Percentiles rank a stretch among this genome's conserved stretches.
These are phyloP conservation scores for Trichoderma sp. DNA, from an alignment of 2,329 filamentous ascomycete genomes.

Conservation along the genomic window DNA sequence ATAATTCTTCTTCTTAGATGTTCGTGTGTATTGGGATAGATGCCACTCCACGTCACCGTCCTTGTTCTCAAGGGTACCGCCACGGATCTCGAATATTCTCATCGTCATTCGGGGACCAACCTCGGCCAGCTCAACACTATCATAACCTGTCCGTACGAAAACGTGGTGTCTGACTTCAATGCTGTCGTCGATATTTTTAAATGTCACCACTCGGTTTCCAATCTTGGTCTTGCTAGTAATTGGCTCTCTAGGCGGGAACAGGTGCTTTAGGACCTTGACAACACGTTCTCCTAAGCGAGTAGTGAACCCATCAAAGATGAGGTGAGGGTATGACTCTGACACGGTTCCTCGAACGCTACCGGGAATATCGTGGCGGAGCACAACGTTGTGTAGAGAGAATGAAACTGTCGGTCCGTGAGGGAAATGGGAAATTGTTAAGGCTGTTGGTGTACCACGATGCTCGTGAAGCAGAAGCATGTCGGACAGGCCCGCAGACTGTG, in stretches of 20 bases:
- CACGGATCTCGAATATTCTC: conserved; percentile 88
- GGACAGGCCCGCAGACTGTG: conserved; percentile 74
- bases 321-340: conserved; percentile 86
- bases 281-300: conserved; percentile 77
- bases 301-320: conserved; percentile 93
- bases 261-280: conserved; percentile 86
- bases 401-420: conserved; percentile 79
- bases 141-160: conserved; percentile 88
- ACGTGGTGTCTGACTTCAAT: conserved; percentile 83
- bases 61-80: conserved; percentile 89
- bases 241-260: conserved; percentile 86
- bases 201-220: conserved; percentile 85
- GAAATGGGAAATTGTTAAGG: conserved; percentile 81
- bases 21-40: conserved; percentile 91
- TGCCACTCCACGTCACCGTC: conserved; percentile 97
- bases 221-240: conserved; percentile 70
- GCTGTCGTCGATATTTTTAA: conserved; percentile 89
- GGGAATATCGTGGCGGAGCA: conserved; percentile 89
- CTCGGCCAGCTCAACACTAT: conserved; percentile 84
- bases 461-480: conserved; percentile 90
- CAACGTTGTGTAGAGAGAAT: conserved; percentile 89
- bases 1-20: conserved; percentile 93
- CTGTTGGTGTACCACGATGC: conserved; percentile 87
- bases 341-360: conserved; percentile 84
- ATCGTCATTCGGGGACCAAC: conserved; percentile 97